Evolutionary conservation across 2,329 filamentous ascomycete species (phyloP).

Genomic region (Aureobasidium vineae): DNA sequence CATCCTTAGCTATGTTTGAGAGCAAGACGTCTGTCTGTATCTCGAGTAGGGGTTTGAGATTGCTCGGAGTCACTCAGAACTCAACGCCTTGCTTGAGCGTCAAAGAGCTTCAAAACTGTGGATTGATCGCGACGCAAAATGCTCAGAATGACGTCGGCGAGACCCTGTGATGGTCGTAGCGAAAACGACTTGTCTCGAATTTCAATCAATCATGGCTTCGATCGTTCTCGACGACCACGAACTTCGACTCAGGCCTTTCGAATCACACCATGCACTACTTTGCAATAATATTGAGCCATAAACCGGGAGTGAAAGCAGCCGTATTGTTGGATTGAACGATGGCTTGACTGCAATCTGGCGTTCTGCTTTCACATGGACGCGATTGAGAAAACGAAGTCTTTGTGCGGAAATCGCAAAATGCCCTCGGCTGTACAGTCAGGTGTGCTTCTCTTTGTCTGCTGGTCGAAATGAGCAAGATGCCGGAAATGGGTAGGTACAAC

Average conservation of each 20-base stretch:
- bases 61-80: not conserved
- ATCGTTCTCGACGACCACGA: not conserved
- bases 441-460: not conserved
- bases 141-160: slow-evolving; percentile 1
- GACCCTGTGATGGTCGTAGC: not conserved
- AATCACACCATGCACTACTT: not conserved
- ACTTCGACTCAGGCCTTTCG: not conserved
- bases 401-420: not conserved
- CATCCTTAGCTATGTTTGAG: not conserved
- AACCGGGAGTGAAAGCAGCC: not conserved
- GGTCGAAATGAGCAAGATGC: slow-evolving; percentile 2
- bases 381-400: not conserved
- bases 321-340: not conserved
- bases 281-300: not conserved
- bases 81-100: not conserved
- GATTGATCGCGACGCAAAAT: not conserved
- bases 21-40: not conserved
- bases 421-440: not conserved
- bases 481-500: slow-evolving; percentile 5
- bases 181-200: not conserved
- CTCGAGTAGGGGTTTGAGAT: not conserved
- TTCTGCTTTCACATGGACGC: not conserved
- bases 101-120: not conserved
- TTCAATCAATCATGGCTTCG: not conserved
- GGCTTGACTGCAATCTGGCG: not conserved